These are phyloP conservation scores for Buxus sempervirens DNA, from an alignment of 164 flowering plant genomes.

Conservation along the genomic window DNA sequence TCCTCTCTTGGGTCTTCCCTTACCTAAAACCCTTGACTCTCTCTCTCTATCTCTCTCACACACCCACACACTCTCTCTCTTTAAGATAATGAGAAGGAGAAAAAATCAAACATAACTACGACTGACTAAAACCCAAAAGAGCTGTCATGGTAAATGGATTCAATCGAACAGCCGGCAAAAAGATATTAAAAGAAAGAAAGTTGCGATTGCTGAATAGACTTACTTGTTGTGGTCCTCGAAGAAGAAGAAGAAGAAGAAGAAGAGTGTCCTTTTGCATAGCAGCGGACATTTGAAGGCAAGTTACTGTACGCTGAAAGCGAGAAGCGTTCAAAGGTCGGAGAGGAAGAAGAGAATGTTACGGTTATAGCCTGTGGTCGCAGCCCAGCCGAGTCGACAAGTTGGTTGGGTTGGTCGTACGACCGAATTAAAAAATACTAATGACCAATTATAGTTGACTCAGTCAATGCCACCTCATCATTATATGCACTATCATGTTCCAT, in stretches of 20 bases:
- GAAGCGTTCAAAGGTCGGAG: background rate
- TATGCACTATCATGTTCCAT: background rate
- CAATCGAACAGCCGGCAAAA: background rate
- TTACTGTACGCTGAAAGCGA: background rate
- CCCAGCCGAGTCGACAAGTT: background rate
- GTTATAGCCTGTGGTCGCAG: no score
- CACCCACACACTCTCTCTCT: no score
- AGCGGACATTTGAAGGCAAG: background rate
- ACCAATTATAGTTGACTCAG: background rate
- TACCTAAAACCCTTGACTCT: conserved; percentile 46
- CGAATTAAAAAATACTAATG: no score
- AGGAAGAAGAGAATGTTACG: background rate
- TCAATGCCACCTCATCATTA: conserved; percentile 3
- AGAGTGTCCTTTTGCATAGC: background rate
- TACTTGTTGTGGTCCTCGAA: no score
- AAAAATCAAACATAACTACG: conserved; percentile 36
- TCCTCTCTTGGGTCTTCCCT: no score
- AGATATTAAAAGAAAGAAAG: no score
- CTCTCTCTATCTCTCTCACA: no score
- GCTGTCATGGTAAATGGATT: no score
- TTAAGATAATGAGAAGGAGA: conserved; percentile 13
- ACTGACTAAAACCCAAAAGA: conserved; percentile 13
- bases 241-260: no score
- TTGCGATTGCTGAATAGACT: no score
- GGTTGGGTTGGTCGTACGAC: background rate